Evolutionary conservation across 1,284 basidiomycete genomes (phyloP), one percentile per base, ranked within the genome.

Genomic region (Athelia psychrophila): DNA sequence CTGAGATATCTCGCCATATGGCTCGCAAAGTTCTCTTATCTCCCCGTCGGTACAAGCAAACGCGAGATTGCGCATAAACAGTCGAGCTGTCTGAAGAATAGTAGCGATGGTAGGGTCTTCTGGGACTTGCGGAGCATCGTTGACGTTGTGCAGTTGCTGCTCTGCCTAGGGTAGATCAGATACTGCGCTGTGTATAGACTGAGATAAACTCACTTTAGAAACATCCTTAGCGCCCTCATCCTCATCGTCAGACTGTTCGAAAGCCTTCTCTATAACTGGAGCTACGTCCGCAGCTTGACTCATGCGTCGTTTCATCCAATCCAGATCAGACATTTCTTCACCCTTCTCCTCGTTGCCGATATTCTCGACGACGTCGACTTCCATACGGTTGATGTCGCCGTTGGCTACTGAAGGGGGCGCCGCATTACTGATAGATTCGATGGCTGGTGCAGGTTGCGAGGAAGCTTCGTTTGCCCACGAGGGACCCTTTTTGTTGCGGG

Each of bases 11-110:
- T 80, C 74, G 8, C 95, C 95, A 65, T 81, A 93, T 0, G 78
- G 72, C 9, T 72, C 68, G 65, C 96, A 95, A 5, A 86, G 75
- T n/a, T 78, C 73, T 6, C 71, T 65, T 2, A 98, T 68, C 49
- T 97, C 93, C 3, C 78, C 73, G 30, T 90, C 81, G 1, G 86
- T 88, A 52, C 91, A 91, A 0, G 88, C 80, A 64, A 93, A 98
- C 0, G 95, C 80, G 18, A 98, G 71, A 65, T 98, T 99, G 13
- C 96, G 91, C 5, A 98, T 75, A 65, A 98, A 98, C 3, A 98
- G 73, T 1, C 96, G 84, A 0, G 84, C 82, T 0, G 92, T 94
- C 52, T 82, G 80, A 22, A 90, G 73, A 51, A 98, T 93, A 0
- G 84, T 84, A 27, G 80, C 76, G 55, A 75, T 81, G 0, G 74